phyloP scores from a whole-genome alignment of 768 basidiomycete species.

The Macrolepiota fuliginosa region DNA sequence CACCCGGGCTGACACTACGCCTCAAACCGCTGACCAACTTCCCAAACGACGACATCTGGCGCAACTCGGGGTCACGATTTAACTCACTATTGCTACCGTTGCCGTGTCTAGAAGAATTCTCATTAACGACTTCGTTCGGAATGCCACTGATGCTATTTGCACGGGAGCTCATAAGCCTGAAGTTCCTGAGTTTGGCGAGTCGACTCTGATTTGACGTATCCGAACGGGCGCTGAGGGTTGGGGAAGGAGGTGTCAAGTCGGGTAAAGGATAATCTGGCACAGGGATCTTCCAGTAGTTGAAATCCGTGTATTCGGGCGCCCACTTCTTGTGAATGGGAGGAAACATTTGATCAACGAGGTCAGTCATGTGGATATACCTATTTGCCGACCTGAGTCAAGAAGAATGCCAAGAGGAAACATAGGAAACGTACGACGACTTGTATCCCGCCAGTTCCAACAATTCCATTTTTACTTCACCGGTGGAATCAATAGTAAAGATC shows the following conservation, averaged over 20 bases:
- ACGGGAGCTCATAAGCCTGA: constrained; percentile 59
- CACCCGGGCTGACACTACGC: constrained; percentile 52
- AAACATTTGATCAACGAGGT: constrained; percentile 99
- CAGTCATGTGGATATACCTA: constrained; percentile 98
- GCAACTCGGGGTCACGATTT: constrained; percentile 43
- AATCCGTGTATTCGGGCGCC: constrained; percentile 91
- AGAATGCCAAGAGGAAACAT: neutral
- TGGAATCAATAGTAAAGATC: constrained; percentile 96
- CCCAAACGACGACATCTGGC: constrained; percentile 79
- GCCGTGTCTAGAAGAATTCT: neutral
- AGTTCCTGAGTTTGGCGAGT: constrained; percentile 71
- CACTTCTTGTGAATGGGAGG: constrained; percentile 91
- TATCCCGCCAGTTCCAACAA: constrained; percentile 95
- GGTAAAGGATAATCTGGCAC: constrained; percentile 79
- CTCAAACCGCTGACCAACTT: constrained; percentile 44
- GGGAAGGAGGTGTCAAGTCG: constrained; percentile 82
- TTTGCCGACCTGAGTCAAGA: constrained; percentile 6
- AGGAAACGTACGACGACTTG: constrained; percentile 77
- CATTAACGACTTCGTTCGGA: neutral
- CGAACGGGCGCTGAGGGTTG: constrained; percentile 90
- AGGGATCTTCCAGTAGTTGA: constrained; percentile 92
- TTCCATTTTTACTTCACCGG: constrained; percentile 96
- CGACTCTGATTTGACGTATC: constrained; percentile 77
- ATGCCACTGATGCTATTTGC: constrained; percentile 7
- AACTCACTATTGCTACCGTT: constrained; percentile 19